phyloP scores from a whole-genome alignment of 2,329 filamentous ascomycete species.

The Sclerotinia minor region DNA sequence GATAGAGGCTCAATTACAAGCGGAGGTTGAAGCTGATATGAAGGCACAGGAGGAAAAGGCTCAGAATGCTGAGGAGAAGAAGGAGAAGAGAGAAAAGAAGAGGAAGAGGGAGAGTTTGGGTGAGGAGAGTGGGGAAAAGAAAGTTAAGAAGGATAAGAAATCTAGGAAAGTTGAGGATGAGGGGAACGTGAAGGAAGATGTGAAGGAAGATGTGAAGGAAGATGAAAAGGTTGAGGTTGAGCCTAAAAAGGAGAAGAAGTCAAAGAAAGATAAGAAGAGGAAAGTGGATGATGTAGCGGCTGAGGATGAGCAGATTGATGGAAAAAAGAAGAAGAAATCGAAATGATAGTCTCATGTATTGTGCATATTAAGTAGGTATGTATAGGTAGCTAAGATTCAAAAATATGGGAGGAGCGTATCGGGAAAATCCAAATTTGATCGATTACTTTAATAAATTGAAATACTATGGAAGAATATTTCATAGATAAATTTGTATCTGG shows the following conservation, averaged over 20 bases:
- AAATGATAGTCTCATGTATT: neutral
- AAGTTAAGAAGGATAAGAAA: constrained; percentile 27
- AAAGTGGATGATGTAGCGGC: constrained; percentile 16
- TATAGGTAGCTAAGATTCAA: neutral
- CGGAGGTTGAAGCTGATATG: constrained; percentile 32
- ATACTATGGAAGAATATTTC: neutral
- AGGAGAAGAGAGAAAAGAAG: constrained; percentile 29
- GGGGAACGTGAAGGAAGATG: neutral
- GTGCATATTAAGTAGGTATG: no score
- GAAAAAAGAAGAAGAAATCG: constrained; percentile 13
- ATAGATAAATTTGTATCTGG: neutral
- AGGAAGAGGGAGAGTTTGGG: constrained; percentile 25
- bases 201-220: constrained; percentile 2
- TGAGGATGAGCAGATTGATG: constrained; percentile 6
- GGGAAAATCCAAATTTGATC: no score
- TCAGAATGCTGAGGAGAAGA: constrained; percentile 27
- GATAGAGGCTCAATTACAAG: constrained; percentile 32
- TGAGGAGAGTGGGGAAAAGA: constrained; percentile 24
- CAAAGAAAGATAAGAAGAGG: constrained; percentile 18
- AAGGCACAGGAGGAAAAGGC: constrained; percentile 28
- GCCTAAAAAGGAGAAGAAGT: constrained; percentile 15
- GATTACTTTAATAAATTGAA: neutral
- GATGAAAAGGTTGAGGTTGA: constrained; percentile 22
- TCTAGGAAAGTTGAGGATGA: constrained; percentile 15
- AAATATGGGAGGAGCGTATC: neutral